Evolutionary conservation across 495 filamentous ascomycete genomes (phyloP).

Genomic region (Hypoxylon trugodes): DNA sequence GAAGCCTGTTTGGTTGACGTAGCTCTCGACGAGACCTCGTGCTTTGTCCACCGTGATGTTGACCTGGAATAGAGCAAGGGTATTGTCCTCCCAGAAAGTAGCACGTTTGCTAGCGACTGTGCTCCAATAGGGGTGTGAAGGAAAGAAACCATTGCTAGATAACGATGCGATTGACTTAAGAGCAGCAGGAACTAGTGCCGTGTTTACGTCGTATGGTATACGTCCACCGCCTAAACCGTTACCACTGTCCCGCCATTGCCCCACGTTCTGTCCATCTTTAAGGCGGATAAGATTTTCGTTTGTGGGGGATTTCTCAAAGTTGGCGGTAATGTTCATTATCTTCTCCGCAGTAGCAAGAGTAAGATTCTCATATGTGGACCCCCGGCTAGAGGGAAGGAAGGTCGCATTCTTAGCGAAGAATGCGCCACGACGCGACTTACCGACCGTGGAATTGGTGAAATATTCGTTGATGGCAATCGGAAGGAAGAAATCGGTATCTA

Average conservation of each 20-base stretch:
- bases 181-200: slow-evolving; percentile 68
- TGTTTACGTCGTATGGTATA: slow-evolving; percentile 73
- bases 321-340: slow-evolving; percentile 63
- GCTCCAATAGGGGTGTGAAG: slow-evolving; percentile 57
- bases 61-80: slow-evolving; percentile 66
- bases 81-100: slow-evolving; percentile 69
- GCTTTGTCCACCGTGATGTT: slow-evolving; percentile 55
- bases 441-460: slow-evolving; percentile 59
- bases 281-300: slow-evolving; percentile 66
- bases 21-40: slow-evolving; percentile 54
- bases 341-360: slow-evolving; percentile 62
- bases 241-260: slow-evolving; percentile 69
- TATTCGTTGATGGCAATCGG: slow-evolving; percentile 66
- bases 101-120: slow-evolving; percentile 59
- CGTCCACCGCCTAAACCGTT: slow-evolving; percentile 70
- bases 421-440: slow-evolving; percentile 47
- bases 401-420: slow-evolving; percentile 62
- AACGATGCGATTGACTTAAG: slow-evolving; percentile 65
- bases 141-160: slow-evolving; percentile 58
- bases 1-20: slow-evolving; percentile 53
- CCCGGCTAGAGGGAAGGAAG: slow-evolving; percentile 57
- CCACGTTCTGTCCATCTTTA: slow-evolving; percentile 63
- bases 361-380: slow-evolving; percentile 62
- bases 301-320: slow-evolving; percentile 53
- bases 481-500: slow-evolving; percentile 72